phyloP scores from a whole-genome alignment of 177 flowering plant species.

The Telopea speciosissima region DNA sequence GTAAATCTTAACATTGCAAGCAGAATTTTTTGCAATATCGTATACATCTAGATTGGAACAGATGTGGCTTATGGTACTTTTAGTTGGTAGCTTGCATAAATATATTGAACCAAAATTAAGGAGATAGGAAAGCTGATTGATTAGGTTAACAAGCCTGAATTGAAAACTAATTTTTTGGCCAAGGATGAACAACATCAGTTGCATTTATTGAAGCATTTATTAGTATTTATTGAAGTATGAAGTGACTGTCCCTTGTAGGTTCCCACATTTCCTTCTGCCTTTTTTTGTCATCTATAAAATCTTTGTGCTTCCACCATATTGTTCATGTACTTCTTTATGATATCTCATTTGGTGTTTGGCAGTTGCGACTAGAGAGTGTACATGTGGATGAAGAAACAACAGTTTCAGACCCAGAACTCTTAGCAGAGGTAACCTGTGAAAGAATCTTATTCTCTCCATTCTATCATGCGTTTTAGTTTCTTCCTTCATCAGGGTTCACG shows the following conservation, averaged over 20 bases:
- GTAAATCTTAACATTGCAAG: background rate
- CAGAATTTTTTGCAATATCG: background rate
- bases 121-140: background rate
- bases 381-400: slow-evolving; percentile 83
- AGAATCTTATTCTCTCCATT: slow-evolving; percentile 1
- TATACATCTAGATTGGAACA: background rate
- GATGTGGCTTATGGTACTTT: background rate
- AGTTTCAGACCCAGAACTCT: slow-evolving; percentile 67
- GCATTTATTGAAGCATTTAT: background rate
- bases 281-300: no score
- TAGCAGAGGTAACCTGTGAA: slow-evolving; percentile 60
- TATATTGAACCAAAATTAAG: background rate
- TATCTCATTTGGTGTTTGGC: slow-evolving; percentile 13
- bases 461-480: background rate
- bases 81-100: background rate
- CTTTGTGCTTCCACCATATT: background rate
- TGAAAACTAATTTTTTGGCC: background rate
- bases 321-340: background rate
- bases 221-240: background rate
- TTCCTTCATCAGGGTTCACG: no score
- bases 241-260: background rate
- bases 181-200: background rate
- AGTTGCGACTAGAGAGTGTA: slow-evolving; percentile 73
- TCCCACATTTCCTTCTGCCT: background rate
- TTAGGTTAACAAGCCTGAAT: background rate